Percentiles rank a stretch among this genome's conserved stretches.
Conservation (phyloP, 2,329 filamentous ascomycete species). For the Xylariaceae sp. region DNA sequence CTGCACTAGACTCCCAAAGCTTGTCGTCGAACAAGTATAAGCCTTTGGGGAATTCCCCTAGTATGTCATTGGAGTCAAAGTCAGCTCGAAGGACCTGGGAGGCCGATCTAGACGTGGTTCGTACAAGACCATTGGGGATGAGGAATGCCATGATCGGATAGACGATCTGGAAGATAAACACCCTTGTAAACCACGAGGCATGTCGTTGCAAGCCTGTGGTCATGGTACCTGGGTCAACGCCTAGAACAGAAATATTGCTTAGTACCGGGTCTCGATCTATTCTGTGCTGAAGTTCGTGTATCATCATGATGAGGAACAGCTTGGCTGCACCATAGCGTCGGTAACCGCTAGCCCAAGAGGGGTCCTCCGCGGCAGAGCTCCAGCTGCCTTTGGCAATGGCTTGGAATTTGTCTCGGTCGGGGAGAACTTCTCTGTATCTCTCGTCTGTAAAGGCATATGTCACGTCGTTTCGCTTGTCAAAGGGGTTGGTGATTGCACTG, state of each 20-base stretch:
- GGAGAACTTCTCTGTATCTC: conserved; percentile 20
- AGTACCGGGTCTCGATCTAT: conserved; percentile 18
- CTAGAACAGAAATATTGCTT: conserved; percentile 21
- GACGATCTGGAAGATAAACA: conserved; percentile 5
- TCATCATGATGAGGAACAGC: conserved; percentile 29
- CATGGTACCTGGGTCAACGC: conserved; percentile 13
- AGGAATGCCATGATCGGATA: conserved; percentile 2
- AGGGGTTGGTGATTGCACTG: background rate
- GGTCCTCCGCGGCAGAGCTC: conserved; percentile 21
- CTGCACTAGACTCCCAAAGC: background rate
- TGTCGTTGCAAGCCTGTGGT: conserved; percentile 1
- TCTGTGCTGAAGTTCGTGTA: conserved; percentile 27
- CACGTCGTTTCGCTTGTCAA: conserved; percentile 6
- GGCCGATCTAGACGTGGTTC: background rate
- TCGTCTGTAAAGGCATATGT: conserved; percentile 8
- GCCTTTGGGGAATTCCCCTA: background rate
- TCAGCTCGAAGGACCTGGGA: background rate
- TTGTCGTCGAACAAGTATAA: background rate
- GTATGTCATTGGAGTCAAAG: background rate
- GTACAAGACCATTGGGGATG: background rate
- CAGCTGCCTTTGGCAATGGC: conserved; percentile 25
- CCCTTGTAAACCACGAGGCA: conserved; percentile 10
- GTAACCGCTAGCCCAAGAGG: conserved; percentile 21
- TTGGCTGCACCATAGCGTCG: conserved; percentile 30
- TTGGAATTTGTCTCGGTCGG: conserved; percentile 13